Conservation (phyloP, 1,284 basidiomycete genomes). For the Singerocomus rubriflavus region DNA sequence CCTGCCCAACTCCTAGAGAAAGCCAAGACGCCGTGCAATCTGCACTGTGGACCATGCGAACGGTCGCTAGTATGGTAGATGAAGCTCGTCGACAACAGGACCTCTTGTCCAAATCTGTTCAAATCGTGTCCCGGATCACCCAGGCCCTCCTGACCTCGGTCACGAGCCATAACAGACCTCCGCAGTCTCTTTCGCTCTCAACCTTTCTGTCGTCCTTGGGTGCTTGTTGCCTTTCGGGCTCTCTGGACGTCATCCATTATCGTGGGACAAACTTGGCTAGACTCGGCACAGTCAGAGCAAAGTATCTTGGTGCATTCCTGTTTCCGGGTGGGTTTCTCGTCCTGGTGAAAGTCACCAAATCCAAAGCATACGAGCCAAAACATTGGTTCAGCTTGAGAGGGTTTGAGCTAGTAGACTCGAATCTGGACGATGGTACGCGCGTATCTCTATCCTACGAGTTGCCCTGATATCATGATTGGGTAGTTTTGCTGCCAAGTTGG, state of each 20-base stretch:
- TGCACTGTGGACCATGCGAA: conserved; percentile 60
- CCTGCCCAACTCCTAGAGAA: neutral
- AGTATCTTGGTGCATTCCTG: conserved; percentile 86
- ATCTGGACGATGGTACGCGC: conserved; percentile 62
- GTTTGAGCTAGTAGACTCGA: conserved; percentile 69
- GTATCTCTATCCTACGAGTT: conserved; percentile 2
- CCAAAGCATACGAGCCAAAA: conserved; percentile 77
- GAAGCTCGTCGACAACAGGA: conserved; percentile 65
- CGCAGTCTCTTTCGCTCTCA: conserved; percentile 39
- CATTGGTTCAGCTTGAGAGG: conserved; percentile 81
- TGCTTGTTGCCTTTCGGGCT: conserved; percentile 72
- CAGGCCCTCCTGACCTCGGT: conserved; percentile 32
- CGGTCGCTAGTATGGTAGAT: conserved; percentile 56
- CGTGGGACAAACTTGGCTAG: conserved; percentile 39
- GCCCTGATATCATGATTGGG: conserved; percentile 2
- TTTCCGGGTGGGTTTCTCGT: conserved; percentile 84
- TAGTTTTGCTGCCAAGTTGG: conserved; percentile 76
- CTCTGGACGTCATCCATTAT: conserved; percentile 80
- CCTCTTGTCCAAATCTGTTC: conserved; percentile 62
- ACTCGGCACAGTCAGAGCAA: conserved; percentile 62
- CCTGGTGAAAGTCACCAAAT: conserved; percentile 80
- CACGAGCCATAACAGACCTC: conserved; percentile 32
- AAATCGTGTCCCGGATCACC: conserved; percentile 67
- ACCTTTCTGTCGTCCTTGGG: conserved; percentile 70
- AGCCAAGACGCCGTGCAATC: conserved; percentile 41